Conservation (phyloP, 768 basidiomycete species). For the Hypholoma sublateritium region DNA sequence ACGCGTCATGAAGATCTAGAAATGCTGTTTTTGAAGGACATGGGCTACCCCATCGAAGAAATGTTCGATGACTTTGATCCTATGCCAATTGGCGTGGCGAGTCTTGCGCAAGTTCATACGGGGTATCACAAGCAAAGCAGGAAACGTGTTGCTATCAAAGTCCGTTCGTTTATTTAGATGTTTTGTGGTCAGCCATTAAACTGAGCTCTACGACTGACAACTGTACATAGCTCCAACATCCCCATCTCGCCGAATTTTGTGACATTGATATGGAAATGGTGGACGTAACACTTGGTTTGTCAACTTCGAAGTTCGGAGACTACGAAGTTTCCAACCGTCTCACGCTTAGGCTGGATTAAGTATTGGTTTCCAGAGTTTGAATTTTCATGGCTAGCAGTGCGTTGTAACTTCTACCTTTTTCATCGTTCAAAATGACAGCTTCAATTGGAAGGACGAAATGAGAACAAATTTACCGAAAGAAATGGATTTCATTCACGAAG, state of each 20-base stretch:
- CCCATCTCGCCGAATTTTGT: slow-evolving; percentile 89
- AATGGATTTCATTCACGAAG: slow-evolving; percentile 94
- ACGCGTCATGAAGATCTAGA: slow-evolving; percentile 81
- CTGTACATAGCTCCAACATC: slow-evolving; percentile 73
- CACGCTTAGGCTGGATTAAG: slow-evolving; percentile 72
- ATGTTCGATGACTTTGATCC: slow-evolving; percentile 87
- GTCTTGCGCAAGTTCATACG: slow-evolving; percentile 93
- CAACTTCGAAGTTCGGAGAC: background rate
- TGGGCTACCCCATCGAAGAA: slow-evolving; percentile 68
- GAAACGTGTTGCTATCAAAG: slow-evolving; percentile 83
- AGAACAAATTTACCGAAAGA: slow-evolving; percentile 86
- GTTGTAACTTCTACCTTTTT: slow-evolving; percentile 11
- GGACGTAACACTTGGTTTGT: slow-evolving; percentile 64
- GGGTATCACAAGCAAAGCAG: slow-evolving; percentile 73
- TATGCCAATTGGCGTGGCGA: slow-evolving; percentile 91
- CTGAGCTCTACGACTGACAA: slow-evolving; percentile 1
- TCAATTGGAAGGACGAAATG: slow-evolving; percentile 82
- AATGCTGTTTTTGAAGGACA: slow-evolving; percentile 74
- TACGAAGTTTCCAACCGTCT: background rate
- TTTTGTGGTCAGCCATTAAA: background rate
- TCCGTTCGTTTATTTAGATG: slow-evolving; percentile 22
- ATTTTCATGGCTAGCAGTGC: slow-evolving; percentile 84
- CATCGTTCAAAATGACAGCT: slow-evolving; percentile 26
- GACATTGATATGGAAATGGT: slow-evolving; percentile 90
- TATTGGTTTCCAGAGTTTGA: slow-evolving; percentile 95